A percentile compares a stretch with the other conserved stretches of the same genome.
Conservation (phyloP, 768 basidiomycete species). For the Termitomyces titanicus region DNA sequence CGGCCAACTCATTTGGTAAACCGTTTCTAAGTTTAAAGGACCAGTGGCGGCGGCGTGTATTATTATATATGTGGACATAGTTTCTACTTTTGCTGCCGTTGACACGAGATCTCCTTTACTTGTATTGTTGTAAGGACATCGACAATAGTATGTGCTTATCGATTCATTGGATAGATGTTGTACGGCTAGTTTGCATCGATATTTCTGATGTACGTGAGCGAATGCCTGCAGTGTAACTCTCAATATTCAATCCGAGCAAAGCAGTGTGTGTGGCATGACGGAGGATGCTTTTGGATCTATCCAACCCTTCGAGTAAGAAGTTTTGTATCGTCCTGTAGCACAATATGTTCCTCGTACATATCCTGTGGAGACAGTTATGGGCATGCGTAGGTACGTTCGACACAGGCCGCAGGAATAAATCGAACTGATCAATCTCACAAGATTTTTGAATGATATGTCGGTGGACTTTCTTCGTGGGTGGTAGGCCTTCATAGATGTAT, state of each 20-base stretch:
- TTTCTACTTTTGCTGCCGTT: background rate
- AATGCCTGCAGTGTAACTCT: no score
- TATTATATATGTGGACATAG: background rate
- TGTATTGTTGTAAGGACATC: no score
- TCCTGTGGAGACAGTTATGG: background rate
- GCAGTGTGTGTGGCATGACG: no score
- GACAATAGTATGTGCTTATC: no score
- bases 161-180: no score
- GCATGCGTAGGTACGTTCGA: background rate
- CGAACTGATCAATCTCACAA: background rate
- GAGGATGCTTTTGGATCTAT: no score
- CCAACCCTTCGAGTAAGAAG: background rate
- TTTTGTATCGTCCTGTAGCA: background rate
- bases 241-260: background rate
- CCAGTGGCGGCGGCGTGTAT: background rate
- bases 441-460: no score
- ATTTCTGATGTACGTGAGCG: no score
- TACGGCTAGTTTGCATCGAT: no score
- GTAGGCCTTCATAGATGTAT: no score
- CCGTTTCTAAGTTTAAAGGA: background rate
- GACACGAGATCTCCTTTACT: no score
- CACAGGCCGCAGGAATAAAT: background rate
- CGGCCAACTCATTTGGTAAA: slow-evolving; percentile 14
- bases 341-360: background rate
- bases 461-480: no score